Evolutionary conservation across 179 eudicot species (phyloP).

Genomic region (Silene vulgaris): DNA sequence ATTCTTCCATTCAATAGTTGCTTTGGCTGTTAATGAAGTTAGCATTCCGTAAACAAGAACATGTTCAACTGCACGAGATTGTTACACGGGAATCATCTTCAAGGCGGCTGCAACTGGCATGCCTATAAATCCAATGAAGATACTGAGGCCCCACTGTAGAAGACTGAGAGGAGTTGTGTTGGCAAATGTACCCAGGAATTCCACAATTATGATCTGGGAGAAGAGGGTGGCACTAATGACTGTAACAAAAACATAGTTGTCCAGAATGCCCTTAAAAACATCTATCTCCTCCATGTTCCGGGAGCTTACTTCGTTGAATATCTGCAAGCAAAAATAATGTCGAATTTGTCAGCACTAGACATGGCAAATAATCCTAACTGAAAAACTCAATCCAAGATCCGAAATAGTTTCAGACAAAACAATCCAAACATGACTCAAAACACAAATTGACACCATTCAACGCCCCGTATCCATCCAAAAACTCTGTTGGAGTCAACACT

Average conservation of each 20-base stretch:
- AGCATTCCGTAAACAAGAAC: slow-evolving; percentile 15
- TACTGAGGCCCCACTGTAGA: slow-evolving; percentile 55
- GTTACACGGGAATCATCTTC: slow-evolving; percentile 52
- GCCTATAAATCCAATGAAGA: slow-evolving; percentile 67
- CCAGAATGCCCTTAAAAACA: slow-evolving; percentile 71
- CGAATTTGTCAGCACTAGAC: background rate
- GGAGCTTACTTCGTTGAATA: slow-evolving; percentile 83
- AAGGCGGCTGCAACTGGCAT: slow-evolving; percentile 78
- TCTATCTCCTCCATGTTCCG: slow-evolving; percentile 80
- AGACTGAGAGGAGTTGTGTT: slow-evolving; percentile 71
- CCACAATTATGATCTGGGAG: slow-evolving; percentile 73
- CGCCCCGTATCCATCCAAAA: no score
- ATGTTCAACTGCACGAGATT: slow-evolving; percentile 12
- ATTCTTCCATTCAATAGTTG: slow-evolving; percentile 13
- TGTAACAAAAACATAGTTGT: slow-evolving; percentile 64
- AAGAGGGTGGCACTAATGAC: slow-evolving; percentile 61
- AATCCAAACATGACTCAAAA: background rate
- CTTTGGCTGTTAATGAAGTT: slow-evolving; percentile 16
- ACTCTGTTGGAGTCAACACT: no score
- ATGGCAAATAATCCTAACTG: background rate
- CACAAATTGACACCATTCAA: no score
- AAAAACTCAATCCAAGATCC: background rate
- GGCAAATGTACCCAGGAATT: slow-evolving; percentile 78
- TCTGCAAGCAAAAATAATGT: slow-evolving; percentile 38
- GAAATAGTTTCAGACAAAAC: background rate